These are phyloP conservation scores for Globisporangium nodosum DNA, from an alignment of 352 stramenopile species.

Conservation along the genomic window DNA sequence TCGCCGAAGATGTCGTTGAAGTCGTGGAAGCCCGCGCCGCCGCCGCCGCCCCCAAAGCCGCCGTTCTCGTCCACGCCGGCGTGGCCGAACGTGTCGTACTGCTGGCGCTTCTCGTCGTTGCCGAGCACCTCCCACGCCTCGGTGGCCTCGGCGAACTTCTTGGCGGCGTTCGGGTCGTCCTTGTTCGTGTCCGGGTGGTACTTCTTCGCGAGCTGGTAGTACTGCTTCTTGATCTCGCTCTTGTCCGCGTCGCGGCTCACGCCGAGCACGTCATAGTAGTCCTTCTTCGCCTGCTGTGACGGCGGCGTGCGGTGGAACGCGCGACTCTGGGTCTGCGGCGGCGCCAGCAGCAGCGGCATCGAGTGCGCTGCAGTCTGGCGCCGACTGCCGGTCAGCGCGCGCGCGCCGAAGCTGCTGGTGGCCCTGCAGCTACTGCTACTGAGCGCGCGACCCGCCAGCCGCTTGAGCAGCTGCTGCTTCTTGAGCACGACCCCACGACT, in stretches of 20 bases:
- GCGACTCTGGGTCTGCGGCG: conserved; percentile 8
- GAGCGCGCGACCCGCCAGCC: not conserved
- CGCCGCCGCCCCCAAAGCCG: conserved; percentile 43
- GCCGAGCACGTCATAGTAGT: conserved; percentile 97
- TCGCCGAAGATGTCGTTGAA: conserved; percentile 91
- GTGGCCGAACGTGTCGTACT: conserved; percentile 94
- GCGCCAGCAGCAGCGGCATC: conserved; percentile 3
- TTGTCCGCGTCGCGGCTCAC: conserved; percentile 87
- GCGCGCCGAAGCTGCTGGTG: not conserved
- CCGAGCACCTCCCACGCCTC: conserved; percentile 93
- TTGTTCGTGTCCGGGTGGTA: conserved; percentile 99
- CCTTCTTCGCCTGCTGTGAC: conserved; percentile 70
- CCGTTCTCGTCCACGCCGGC: conserved; percentile 90
- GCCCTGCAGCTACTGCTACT: not conserved
- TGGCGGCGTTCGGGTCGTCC: conserved; percentile 79
- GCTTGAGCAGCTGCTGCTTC: conserved; percentile 1
- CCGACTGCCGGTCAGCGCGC: not conserved
- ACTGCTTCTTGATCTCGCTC: conserved; percentile 97
- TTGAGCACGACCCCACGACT: not conserved
- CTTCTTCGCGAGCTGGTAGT: conserved; percentile 96
- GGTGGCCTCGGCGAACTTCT: conserved; percentile 92
- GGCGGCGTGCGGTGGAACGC: conserved; percentile 66
- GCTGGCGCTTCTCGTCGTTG: conserved; percentile 90
- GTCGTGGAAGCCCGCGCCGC: conserved; percentile 57
- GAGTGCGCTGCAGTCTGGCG: not conserved